Conservation (phyloP, 805 yeast genomes). For the Yamadazyma laniorum region DNA sequence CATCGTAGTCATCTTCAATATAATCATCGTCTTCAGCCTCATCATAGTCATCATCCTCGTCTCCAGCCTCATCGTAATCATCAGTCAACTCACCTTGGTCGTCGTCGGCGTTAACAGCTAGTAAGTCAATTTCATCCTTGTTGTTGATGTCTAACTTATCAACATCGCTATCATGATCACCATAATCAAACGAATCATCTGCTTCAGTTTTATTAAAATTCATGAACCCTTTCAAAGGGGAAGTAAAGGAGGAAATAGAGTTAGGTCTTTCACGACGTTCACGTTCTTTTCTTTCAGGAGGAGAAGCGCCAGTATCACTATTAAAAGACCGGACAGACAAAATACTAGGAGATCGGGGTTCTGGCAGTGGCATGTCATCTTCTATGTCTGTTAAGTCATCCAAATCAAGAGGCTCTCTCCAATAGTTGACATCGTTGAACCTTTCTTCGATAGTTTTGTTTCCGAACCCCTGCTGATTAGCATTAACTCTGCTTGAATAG, state of each 20-base stretch:
- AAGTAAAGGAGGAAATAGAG: conserved; percentile 35
- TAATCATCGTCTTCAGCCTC: conserved; percentile 5
- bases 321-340: conserved; percentile 15
- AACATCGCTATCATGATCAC: conserved; percentile 26
- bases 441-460: conserved; percentile 45
- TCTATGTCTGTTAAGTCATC: conserved; percentile 57
- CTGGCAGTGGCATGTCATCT: conserved; percentile 22
- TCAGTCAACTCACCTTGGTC: conserved; percentile 13
- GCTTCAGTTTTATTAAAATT: conserved; percentile 30
- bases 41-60: conserved; percentile 13
- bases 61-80: conserved; percentile 15
- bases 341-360: conserved; percentile 20
- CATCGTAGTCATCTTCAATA: conserved; percentile 7
- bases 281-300: conserved; percentile 10
- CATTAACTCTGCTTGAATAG: conserved; percentile 16
- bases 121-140: too few relatives aligned
- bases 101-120: conserved; percentile 10
- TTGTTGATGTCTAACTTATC: conserved; percentile 18
- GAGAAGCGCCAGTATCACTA: conserved; percentile 10
- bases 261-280: conserved; percentile 30
- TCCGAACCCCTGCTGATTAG: conserved; percentile 4
- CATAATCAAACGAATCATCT: conserved; percentile 22
- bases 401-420: conserved; percentile 81
- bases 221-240: conserved; percentile 44
- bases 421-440: conserved; percentile 84